phyloP scores from a whole-genome alignment of 83 land plant species.

The Isoetes engelmannii region DNA sequence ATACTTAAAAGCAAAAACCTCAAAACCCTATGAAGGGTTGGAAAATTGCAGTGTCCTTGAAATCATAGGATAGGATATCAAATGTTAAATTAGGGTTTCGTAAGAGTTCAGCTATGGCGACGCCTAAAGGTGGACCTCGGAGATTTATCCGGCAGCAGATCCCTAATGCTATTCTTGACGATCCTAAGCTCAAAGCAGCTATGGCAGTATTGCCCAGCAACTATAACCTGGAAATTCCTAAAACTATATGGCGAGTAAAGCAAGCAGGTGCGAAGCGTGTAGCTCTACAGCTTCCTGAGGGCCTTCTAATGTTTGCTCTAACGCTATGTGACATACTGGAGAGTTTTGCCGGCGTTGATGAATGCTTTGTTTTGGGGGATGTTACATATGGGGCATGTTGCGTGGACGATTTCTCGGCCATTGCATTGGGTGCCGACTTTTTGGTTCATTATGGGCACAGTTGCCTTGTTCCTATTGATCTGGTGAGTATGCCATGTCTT shows the following conservation, averaged over 20 bases:
- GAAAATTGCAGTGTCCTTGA: not conserved
- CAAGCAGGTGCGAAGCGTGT: constrained; percentile 63
- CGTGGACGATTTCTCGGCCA: constrained; percentile 82
- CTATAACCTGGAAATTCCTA: constrained; percentile 91
- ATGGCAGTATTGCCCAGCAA: constrained; percentile 74
- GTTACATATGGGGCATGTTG: constrained; percentile 98
- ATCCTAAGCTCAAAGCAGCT: constrained; percentile 66
- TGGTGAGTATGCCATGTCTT: constrained; percentile 57
- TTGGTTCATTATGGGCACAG: constrained; percentile 92
- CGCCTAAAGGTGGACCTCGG: constrained; percentile 31
- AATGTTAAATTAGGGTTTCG: not conserved
- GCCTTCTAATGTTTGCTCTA: constrained; percentile 86
- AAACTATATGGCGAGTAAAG: constrained; percentile 65
- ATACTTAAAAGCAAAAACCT: too few species aligned
- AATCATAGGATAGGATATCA: too few species aligned
- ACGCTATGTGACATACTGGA: constrained; percentile 73
- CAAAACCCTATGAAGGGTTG: too few species aligned
- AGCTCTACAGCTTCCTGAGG: constrained; percentile 97
- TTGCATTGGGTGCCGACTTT: constrained; percentile 70
- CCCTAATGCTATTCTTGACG: constrained; percentile 65
- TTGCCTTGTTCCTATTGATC: constrained; percentile 79
- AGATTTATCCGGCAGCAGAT: constrained; percentile 69
- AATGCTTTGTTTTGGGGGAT: constrained; percentile 89
- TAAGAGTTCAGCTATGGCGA: constrained; percentile 4
- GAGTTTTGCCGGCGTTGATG: constrained; percentile 47